Base-by-base conservation (phyloP, 2,329 filamentous ascomycete genomes). In the Calonectria multiphialidica region DNA sequence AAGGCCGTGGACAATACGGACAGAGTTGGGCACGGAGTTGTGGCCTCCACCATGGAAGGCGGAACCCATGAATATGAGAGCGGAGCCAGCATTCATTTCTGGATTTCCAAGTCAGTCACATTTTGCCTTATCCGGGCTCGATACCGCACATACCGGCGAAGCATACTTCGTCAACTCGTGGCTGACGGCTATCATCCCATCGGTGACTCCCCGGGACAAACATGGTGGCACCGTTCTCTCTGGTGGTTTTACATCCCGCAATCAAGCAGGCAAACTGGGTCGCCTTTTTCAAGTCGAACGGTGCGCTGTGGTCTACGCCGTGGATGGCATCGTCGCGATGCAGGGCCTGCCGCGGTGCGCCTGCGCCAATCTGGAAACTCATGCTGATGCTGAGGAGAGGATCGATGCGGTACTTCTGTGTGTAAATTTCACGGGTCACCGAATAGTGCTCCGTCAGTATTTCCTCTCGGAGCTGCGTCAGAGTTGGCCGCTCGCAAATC, bases 21-120 rank as follows among this genome's bases (percentile, higher is more conserved):
- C 33, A 8, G 21, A 18, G 44, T 53, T 9, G 18, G 62, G 62
- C 13, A 66, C 45, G 9, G 62, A 66, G 35, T 66, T 66, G 44
- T 66, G 45, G 3, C 62, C 62, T 4, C 62, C 62, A 5, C 62
- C 62, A n/a, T 66, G 62, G 21, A 50, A 66, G 9, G 33, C 62
- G 53, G 62, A 50, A 16, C 45, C 62, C 30, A 66, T 10, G 18
- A 66, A 66, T 16, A 66, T 37, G 6, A 66, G 49, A 1, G 62
- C 62, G 7, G 62, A 66, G 9, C 62, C 62, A 7, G 62, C 30
- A 15, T 53, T 37, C 62, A 66, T 66, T 42, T 66, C 62, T 66
- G 18, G 28, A 2, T 8, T 28, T 8, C 33, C 9, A 4, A 10
- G 42, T 63, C 18, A 30, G 5, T 45, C 5, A 35, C 3, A 7